These are phyloP conservation scores for Saccharomyces hybrid DNA, from an alignment of 1,139 yeast species.

Conservation along the genomic window DNA sequence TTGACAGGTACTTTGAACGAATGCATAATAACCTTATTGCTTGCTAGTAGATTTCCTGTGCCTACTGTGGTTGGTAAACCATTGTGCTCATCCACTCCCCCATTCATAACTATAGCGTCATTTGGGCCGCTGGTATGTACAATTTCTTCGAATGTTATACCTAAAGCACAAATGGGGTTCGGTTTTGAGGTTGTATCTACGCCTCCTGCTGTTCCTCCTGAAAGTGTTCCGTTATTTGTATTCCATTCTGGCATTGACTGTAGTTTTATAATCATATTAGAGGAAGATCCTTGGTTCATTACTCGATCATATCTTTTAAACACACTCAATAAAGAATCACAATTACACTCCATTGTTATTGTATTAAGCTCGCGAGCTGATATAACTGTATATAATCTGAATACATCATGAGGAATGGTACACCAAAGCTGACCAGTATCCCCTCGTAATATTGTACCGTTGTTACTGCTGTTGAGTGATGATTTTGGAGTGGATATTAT, in stretches of 20 bases:
- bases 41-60: constrained; percentile 5
- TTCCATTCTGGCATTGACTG: constrained; percentile 28
- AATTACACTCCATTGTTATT: constrained; percentile 30
- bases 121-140: constrained; percentile 6
- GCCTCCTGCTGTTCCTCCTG: background rate
- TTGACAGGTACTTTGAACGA: constrained; percentile 29
- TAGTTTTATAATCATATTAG: constrained; percentile 26
- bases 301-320: constrained; percentile 27
- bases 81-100: constrained; percentile 4
- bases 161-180: constrained; percentile 25
- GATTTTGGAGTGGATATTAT: constrained; percentile 29
- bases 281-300: constrained; percentile 24
- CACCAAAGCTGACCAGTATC: constrained; percentile 32
- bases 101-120: background rate
- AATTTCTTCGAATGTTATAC: constrained; percentile 28
- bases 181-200: constrained; percentile 6
- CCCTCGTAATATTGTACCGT: constrained; percentile 15
- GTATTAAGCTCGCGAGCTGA: constrained; percentile 27
- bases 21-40: constrained; percentile 24
- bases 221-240: constrained; percentile 2
- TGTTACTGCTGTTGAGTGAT: constrained; percentile 6
- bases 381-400: constrained; percentile 21
- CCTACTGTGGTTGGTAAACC: constrained; percentile 5
- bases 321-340: constrained; percentile 27
- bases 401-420: constrained; percentile 29